These are phyloP conservation scores for Xylaria sp. DNA, from an alignment of 2,329 filamentous ascomycete species.

Conservation along the genomic window DNA sequence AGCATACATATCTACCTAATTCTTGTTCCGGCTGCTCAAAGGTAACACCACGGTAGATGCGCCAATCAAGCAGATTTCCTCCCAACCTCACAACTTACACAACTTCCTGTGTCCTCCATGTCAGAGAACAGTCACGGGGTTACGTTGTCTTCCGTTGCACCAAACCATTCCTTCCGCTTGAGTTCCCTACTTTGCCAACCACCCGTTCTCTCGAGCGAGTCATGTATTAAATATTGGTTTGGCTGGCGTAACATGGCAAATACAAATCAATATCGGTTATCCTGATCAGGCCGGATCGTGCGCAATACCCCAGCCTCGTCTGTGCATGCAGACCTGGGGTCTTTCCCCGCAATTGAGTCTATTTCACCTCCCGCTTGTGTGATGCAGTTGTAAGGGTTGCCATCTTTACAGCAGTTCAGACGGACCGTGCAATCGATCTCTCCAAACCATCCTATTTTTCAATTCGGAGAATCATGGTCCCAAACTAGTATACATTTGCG, in stretches of 20 bases:
- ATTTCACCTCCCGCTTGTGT: background rate
- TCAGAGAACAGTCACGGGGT: conserved; percentile 12
- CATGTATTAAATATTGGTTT: background rate
- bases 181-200: conserved; percentile 10
- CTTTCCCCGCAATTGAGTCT: background rate
- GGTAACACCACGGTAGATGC: conserved; percentile 20
- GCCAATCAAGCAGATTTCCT: conserved; percentile 39
- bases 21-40: conserved; percentile 14
- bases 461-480: background rate
- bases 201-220: background rate
- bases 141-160: conserved; percentile 8
- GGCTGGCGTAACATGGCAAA: background rate
- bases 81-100: conserved; percentile 20
- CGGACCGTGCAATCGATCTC: background rate
- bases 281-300: background rate
- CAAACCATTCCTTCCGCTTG: background rate
- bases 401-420: background rate
- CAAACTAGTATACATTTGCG: background rate
- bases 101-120: background rate
- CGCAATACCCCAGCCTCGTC: background rate
- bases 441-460: background rate
- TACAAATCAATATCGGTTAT: conserved; percentile 6
- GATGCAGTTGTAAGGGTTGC: background rate
- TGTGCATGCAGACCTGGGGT: background rate
- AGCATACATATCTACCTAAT: conserved; percentile 1